phyloP scores from a whole-genome alignment of 1,139 yeast species.

The Dujonia santamariae region DNA sequence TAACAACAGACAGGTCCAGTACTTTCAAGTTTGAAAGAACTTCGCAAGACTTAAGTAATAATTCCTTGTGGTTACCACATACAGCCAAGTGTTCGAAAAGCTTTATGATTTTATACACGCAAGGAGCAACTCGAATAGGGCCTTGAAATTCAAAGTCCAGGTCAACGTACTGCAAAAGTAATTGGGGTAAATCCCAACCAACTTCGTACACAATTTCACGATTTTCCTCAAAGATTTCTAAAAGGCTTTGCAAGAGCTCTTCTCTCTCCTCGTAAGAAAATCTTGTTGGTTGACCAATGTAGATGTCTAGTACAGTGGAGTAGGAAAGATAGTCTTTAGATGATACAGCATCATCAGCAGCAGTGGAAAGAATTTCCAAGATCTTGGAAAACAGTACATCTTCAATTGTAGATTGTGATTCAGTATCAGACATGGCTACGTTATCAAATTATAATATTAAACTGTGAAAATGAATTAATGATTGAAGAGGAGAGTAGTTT shows the following conservation, averaged over 20 bases:
- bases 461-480: too few relatives aligned
- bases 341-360: conserved; percentile 37
- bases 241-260: conserved; percentile 40
- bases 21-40: conserved; percentile 34
- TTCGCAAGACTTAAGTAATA: conserved; percentile 69
- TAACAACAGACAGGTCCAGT: conserved; percentile 15
- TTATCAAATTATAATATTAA: too few relatives aligned
- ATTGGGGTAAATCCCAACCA: conserved; percentile 85
- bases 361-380: conserved; percentile 26
- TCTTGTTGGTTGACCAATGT: conserved; percentile 45
- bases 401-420: conserved; percentile 26
- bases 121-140: conserved; percentile 30
- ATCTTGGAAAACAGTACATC: conserved; percentile 25
- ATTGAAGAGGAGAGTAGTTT: too few relatives aligned
- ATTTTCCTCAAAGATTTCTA: conserved; percentile 27
- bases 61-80: conserved; percentile 76
- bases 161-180: conserved; percentile 49
- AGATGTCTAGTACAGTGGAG: conserved; percentile 65
- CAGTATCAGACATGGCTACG: conserved; percentile 24
- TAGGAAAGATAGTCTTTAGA: conserved; percentile 66
- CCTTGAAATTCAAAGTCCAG: conserved; percentile 17
- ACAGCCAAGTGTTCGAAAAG: conserved; percentile 59
- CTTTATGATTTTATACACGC: conserved; percentile 37
- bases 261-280: conserved; percentile 51
- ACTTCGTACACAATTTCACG: conserved; percentile 58